phyloP scores from a whole-genome alignment of 768 basidiomycete species.

The Fomitopsis pulvina region DNA sequence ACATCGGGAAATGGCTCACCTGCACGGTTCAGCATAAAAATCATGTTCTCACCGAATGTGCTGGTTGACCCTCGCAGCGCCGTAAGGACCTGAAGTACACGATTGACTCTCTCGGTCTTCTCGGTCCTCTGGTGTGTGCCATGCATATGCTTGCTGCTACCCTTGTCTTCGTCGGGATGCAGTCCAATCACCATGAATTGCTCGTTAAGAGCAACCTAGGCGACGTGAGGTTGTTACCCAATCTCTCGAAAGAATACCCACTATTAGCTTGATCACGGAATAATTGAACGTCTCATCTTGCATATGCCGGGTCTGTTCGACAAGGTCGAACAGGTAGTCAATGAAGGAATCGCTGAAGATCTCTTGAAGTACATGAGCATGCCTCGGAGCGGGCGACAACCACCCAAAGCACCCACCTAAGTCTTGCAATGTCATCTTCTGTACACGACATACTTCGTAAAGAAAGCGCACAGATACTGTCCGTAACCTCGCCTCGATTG shows the following conservation, averaged over 20 bases:
- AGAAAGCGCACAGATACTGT: slow-evolving; percentile 66
- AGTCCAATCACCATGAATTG: slow-evolving; percentile 95
- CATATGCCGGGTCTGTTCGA: slow-evolving; percentile 85
- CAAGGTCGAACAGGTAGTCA: slow-evolving; percentile 84
- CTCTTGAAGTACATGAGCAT: slow-evolving; percentile 34
- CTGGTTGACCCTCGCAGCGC: slow-evolving; percentile 80
- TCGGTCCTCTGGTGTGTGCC: slow-evolving; percentile 13
- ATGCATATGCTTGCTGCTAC: slow-evolving; percentile 9
- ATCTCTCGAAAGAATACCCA: slow-evolving; percentile 31
- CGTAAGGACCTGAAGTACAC: slow-evolving; percentile 78
- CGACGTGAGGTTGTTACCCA: not conserved
- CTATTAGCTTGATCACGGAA: slow-evolving; percentile 89
- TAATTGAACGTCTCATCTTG: slow-evolving; percentile 94
- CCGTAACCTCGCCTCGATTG: slow-evolving; percentile 81
- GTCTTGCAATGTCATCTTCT: slow-evolving; percentile 72
- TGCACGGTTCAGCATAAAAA: slow-evolving; percentile 97
- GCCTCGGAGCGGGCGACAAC: not conserved
- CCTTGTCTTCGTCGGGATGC: slow-evolving; percentile 19
- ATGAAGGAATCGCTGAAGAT: slow-evolving; percentile 82
- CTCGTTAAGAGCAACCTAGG: slow-evolving; percentile 87
- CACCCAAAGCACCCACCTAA: slow-evolving; percentile 48
- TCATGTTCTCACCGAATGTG: slow-evolving; percentile 97
- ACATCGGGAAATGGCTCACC: slow-evolving; percentile 42
- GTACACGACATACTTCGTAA: slow-evolving; percentile 91
- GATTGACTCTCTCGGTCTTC: slow-evolving; percentile 52